Percentiles rank a stretch among this genome's conserved stretches.
Conservation (phyloP, 164 flowering plant genomes). For the Umbellularia californica region DNA sequence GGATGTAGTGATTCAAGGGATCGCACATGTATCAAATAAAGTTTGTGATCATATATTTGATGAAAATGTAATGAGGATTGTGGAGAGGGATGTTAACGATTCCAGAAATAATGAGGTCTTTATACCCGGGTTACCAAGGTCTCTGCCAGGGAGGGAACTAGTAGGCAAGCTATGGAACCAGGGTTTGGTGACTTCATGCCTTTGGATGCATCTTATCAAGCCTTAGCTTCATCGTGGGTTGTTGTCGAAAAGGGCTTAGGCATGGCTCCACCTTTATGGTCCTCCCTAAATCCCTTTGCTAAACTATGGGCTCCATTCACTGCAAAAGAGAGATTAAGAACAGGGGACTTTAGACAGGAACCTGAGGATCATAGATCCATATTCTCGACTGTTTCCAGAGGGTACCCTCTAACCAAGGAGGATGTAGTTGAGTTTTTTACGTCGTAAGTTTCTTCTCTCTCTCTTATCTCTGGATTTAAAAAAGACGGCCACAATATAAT, state of each 20-base stretch:
- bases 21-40: not conserved
- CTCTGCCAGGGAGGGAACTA: not conserved
- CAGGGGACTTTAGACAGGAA: not conserved
- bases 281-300: conserved; percentile 2
- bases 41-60: conserved; percentile 1
- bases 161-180: not conserved
- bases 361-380: conserved; percentile 4
- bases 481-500: too few relatives aligned
- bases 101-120: not conserved
- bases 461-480: too few relatives aligned
- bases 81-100: not conserved
- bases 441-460: not conserved
- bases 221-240: not conserved
- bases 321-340: not conserved
- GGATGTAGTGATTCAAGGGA: not conserved
- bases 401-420: conserved; percentile 2
- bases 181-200: not conserved
- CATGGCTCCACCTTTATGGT: not conserved
- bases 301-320: not conserved
- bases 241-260: not conserved
- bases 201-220: not conserved
- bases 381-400: conserved; percentile 14
- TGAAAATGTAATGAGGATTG: not conserved
- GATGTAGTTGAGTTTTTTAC: conserved; percentile 6
- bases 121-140: not conserved